phyloP scores from a whole-genome alignment of 768 basidiomycete species.

The Clitopilus passeckerianus region DNA sequence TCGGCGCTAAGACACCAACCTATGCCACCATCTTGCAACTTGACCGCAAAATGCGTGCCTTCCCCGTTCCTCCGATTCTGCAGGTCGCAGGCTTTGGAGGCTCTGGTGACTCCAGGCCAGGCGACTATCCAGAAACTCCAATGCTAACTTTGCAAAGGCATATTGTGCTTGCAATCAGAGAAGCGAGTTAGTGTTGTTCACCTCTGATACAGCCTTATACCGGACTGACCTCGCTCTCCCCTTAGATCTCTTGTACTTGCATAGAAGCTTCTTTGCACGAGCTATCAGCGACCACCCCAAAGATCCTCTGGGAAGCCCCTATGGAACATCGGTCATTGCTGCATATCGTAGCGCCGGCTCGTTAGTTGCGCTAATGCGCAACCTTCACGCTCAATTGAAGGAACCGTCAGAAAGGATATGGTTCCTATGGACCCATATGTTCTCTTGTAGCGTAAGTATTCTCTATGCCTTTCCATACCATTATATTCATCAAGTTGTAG shows the following conservation, averaged over 20 bases:
- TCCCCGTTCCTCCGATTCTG: constrained; percentile 61
- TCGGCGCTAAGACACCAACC: constrained; percentile 63
- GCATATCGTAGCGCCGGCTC: constrained; percentile 72
- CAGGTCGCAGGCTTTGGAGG: constrained; percentile 66
- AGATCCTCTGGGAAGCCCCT: constrained; percentile 68
- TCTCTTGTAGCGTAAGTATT: constrained; percentile 58
- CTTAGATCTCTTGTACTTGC: constrained; percentile 63
- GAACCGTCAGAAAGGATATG: constrained; percentile 62
- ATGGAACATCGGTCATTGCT: constrained; percentile 69
- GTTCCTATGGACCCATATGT: constrained; percentile 59
- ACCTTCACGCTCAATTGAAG: constrained; percentile 59
- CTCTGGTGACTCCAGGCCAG: constrained; percentile 36
- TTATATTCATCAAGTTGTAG: constrained; percentile 21
- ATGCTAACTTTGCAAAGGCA: constrained; percentile 61
- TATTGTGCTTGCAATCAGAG: constrained; percentile 62
- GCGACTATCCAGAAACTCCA: constrained; percentile 41
- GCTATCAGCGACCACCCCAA: constrained; percentile 71
- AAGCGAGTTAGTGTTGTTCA: constrained; percentile 50
- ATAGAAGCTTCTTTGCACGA: constrained; percentile 70
- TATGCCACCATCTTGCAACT: constrained; percentile 65
- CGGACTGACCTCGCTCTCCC: not conserved
- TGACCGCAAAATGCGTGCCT: constrained; percentile 62
- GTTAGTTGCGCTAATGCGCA: constrained; percentile 65
- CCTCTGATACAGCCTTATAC: constrained; percentile 1
- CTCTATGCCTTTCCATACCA: constrained; percentile 4